These are phyloP conservation scores for Flaveria floridana DNA, from an alignment of 140 eudicot genomes.

Conservation along the genomic window DNA sequence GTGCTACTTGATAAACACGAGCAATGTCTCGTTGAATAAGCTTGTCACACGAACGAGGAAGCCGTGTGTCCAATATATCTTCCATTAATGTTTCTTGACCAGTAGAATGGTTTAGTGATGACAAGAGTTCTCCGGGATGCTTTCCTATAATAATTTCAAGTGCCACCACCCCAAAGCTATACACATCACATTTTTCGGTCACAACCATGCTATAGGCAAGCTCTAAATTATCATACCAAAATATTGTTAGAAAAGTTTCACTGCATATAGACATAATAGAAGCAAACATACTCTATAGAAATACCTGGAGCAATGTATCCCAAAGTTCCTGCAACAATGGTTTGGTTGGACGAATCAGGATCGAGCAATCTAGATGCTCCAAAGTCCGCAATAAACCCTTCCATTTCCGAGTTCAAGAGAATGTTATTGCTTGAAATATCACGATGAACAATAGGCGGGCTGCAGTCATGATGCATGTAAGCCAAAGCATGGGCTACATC, in stretches of 20 bases:
- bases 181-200: constrained; percentile 26
- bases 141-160: constrained; percentile 28
- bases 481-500: constrained; percentile 22
- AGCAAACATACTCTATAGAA: neutral
- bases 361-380: constrained; percentile 30
- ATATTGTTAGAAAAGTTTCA: neutral
- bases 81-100: neutral
- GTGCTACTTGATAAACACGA: constrained; percentile 22
- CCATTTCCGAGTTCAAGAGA: constrained; percentile 28
- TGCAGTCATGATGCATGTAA: constrained; percentile 35
- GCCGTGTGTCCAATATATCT: neutral
- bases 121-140: constrained; percentile 29
- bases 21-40: neutral
- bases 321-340: constrained; percentile 26
- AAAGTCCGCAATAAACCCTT: constrained; percentile 35
- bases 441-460: constrained; percentile 25
- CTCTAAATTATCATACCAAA: constrained; percentile 4
- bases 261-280: neutral
- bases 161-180: constrained; percentile 26
- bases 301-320: constrained; percentile 35
- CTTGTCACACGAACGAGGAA: neutral
- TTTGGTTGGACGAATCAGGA: constrained; percentile 32
- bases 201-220: constrained; percentile 29
- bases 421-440: constrained; percentile 38
- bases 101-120: neutral